These are phyloP conservation scores for Gymnopilus junonius DNA, from an alignment of 768 basidiomycete genomes.

Conservation along the genomic window DNA sequence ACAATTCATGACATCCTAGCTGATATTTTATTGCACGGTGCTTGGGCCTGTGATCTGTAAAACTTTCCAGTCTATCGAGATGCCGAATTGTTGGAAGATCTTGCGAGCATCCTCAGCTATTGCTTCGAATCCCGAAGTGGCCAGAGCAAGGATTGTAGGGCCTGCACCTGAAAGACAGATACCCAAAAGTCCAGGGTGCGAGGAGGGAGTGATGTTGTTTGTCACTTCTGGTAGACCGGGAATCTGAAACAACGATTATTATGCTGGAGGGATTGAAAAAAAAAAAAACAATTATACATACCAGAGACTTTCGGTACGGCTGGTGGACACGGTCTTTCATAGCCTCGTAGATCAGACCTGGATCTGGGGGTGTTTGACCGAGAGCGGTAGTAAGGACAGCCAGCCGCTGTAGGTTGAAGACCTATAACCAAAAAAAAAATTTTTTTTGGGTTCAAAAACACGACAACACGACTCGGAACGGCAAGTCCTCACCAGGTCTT, in stretches of 20 bases:
- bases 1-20: slow-evolving; percentile 19
- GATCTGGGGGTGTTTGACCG: slow-evolving; percentile 87
- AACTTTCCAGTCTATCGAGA: slow-evolving; percentile 92
- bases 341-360: slow-evolving; percentile 97
- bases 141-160: slow-evolving; percentile 95
- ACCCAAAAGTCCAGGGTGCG: slow-evolving; percentile 94
- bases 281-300: slow-evolving; percentile 38
- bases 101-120: slow-evolving; percentile 83
- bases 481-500: slow-evolving; percentile 76
- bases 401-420: slow-evolving; percentile 96
- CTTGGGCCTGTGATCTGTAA: slow-evolving; percentile 65
- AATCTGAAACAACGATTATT: slow-evolving; percentile 58
- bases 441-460: background rate
- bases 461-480: slow-evolving; percentile 32
- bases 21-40: slow-evolving; percentile 29
- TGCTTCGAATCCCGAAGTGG: slow-evolving; percentile 79
- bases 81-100: slow-evolving; percentile 71
- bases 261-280: background rate
- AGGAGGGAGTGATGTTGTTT: slow-evolving; percentile 80
- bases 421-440: slow-evolving; percentile 49
- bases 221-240: slow-evolving; percentile 96
- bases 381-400: slow-evolving; percentile 96
- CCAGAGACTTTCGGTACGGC: slow-evolving; percentile 89
- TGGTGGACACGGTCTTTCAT: slow-evolving; percentile 99
- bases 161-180: slow-evolving; percentile 98